Percentiles rank a stretch among this genome's conserved stretches.
These are phyloP conservation scores for Diaporthe citri DNA, from an alignment of 2,329 filamentous ascomycete species.

Conservation along the genomic window DNA sequence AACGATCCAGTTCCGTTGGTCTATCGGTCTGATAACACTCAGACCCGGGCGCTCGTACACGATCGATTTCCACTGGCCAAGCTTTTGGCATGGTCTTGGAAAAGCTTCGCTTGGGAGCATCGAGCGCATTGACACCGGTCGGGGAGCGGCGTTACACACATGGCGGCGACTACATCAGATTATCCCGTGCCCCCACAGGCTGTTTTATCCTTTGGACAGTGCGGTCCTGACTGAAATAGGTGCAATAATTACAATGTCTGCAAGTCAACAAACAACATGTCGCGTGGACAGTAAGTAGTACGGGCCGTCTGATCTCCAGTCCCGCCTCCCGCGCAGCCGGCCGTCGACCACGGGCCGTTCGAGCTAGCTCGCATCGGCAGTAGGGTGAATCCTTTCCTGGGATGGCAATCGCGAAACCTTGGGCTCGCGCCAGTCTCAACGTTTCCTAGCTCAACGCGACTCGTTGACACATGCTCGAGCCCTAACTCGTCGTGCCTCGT, in stretches of 20 bases:
- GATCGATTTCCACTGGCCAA: conserved; percentile 24
- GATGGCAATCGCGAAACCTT: conserved; percentile 4
- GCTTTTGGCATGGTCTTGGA: conserved; percentile 31
- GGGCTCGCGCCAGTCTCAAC: conserved; percentile 21
- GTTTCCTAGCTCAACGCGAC: conserved; percentile 27
- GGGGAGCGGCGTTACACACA: neutral
- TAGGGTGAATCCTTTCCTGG: neutral
- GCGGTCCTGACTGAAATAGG: neutral
- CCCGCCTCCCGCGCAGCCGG: conserved; percentile 11
- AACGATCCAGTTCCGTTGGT: conserved; percentile 17
- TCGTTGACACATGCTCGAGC: neutral
- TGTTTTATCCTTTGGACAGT: neutral
- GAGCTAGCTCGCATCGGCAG: conserved; percentile 6
- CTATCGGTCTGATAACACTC: conserved; percentile 16
- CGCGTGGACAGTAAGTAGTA: neutral
- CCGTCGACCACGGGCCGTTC: conserved; percentile 15
- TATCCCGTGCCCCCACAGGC: neutral
- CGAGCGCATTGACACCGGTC: conserved; percentile 13
- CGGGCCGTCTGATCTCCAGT: conserved; percentile 33
- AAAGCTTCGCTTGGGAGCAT: conserved; percentile 29
- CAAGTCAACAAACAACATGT: neutral
- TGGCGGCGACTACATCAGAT: conserved; percentile 2
- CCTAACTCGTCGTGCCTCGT: no score
- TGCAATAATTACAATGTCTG: no score
- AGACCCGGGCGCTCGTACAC: conserved; percentile 18